These are phyloP conservation scores for Alternaria sp. DNA, from an alignment of 2,329 filamentous ascomycete species.

Conservation along the genomic window DNA sequence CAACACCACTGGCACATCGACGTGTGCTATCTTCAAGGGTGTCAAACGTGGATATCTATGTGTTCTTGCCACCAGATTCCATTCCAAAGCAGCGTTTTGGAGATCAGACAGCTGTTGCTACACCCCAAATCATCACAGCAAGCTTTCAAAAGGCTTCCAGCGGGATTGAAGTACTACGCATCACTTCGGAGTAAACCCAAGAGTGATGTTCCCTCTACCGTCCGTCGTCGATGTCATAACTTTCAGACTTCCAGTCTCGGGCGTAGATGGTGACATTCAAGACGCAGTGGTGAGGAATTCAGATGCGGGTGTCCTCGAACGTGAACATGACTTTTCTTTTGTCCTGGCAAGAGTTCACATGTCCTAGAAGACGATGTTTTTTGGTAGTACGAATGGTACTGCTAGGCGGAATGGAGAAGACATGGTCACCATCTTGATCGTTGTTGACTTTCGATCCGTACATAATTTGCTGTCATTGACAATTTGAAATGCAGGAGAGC, in stretches of 20 bases:
- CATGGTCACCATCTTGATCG: neutral
- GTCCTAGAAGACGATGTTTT: neutral
- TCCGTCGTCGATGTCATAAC: neutral
- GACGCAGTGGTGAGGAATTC: fast-evolving
- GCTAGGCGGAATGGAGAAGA: neutral
- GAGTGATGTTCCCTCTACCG: neutral
- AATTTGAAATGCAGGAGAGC: neutral
- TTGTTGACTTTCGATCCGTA: neutral
- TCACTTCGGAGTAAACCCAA: neutral
- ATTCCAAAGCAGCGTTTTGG: neutral
- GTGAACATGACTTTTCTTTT: too few species aligned
- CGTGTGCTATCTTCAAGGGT: neutral
- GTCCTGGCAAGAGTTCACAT: too few species aligned
- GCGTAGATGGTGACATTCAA: neutral
- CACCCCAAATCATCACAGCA: neutral
- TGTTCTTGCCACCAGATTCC: neutral
- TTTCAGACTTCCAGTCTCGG: neutral
- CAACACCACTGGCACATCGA: neutral
- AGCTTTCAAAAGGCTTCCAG: neutral
- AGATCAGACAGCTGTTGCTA: neutral
- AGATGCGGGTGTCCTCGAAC: too few species aligned
- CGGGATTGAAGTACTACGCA: neutral
- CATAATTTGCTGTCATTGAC: too few species aligned
- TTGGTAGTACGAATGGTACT: neutral
- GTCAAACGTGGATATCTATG: neutral